Evolutionary conservation across 2,329 filamentous ascomycete species (phyloP), one percentile per base, ranked within the genome.

Genomic region (Pseudogymnoascus sp.): DNA sequence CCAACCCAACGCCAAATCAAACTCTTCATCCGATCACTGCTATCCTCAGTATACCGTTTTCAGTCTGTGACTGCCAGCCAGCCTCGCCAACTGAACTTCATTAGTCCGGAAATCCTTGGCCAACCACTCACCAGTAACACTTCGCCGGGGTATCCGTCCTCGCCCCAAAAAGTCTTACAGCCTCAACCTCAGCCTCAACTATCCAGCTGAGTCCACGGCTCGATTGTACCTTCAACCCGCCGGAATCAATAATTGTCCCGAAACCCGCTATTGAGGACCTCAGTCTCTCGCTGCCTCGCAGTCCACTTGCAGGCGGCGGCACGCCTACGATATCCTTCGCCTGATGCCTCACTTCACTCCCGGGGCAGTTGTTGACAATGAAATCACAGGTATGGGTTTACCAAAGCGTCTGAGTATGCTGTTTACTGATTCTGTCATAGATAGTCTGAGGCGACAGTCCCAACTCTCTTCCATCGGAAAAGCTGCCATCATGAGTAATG

Each of bases 401-500:
- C 15, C 8, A 30, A 30, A 9, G 26, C 7, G 23, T 52, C 45
- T 30, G 10, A 10, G 26, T 52, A 30, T 52, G 23, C n/a, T n/a
- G 26, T 52, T 52, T 9, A 18, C 45, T 52, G 30, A 52, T 28
- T 19, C 45, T 15, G n/a, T 19, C 45, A 15, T 30, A 52, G 45
- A 52, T 30, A 52, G 45, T 18, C 10, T 52, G 23, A 52, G 45
- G 26, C 45, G 45, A 52, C 45, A 52, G 26, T 52, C 45, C n/a
- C 45, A 52, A 30, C 45, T 52, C 26, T 52, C 45, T 8, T 52
- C 45, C 26, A 57, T 57, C 18, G 33, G 55, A n/a, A 57, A 57
- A 18, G 55, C 55, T 38, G 55, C 55, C 23, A 57, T 57, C 30
- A 52, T 52, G 64, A 38, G 65, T 67, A 41, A 69, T 59, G 10